phyloP scores from a whole-genome alignment of 345 rosid genomes.

The Excoecaria agallocha region DNA sequence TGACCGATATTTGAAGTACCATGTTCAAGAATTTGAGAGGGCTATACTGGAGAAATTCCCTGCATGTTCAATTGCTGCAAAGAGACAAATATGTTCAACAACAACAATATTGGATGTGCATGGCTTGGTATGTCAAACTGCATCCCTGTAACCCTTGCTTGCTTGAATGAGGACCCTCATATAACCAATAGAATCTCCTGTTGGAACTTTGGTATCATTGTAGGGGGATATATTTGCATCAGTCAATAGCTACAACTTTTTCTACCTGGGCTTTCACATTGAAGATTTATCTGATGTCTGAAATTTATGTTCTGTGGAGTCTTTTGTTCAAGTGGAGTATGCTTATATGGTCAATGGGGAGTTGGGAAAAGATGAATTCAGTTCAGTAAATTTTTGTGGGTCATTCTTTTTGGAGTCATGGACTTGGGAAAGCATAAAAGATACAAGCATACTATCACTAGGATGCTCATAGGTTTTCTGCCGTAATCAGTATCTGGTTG shows the following conservation, averaged over 20 bases:
- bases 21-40: constrained; percentile 94
- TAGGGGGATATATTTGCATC: neutral
- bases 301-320: neutral
- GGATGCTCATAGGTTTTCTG: constrained; percentile 6
- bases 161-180: neutral
- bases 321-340: neutral
- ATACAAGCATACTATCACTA: neutral
- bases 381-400: neutral
- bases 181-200: neutral
- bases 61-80: constrained; percentile 89
- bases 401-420: neutral
- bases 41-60: constrained; percentile 82
- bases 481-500: neutral
- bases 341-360: neutral
- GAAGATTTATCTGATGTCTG: neutral
- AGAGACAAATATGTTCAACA: constrained; percentile 65
- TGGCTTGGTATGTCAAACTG: constrained; percentile 66
- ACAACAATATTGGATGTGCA: constrained; percentile 91
- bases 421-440: constrained; percentile 2
- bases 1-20: constrained; percentile 84
- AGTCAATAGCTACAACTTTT: neutral
- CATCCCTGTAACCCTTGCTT: constrained; percentile 11
- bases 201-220: constrained; percentile 13
- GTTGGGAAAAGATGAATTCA: neutral
- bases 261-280: neutral